Conservation (phyloP, 352 stramenopile species). For the Lagenidium giganteum region DNA sequence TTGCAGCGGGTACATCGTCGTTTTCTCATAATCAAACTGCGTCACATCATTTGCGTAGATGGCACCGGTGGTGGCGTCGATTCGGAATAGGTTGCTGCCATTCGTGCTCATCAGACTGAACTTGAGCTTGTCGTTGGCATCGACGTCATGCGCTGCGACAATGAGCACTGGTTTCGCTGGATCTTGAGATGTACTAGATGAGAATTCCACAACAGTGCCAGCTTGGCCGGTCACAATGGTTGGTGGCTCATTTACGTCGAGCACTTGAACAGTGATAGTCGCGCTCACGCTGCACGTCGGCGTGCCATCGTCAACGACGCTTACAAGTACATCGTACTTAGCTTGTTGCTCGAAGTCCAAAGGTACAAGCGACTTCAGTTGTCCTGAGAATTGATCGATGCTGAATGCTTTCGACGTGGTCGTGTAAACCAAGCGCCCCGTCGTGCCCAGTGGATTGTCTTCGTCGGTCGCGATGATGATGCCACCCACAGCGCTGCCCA, state of each 20-base stretch:
- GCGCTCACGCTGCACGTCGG: constrained; percentile 9
- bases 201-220: constrained; percentile 35
- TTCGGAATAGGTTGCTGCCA: constrained; percentile 28
- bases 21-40: constrained; percentile 37
- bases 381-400: constrained; percentile 14
- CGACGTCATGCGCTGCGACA: constrained; percentile 10
- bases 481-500: constrained; percentile 20
- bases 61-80: constrained; percentile 28
- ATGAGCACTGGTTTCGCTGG: constrained; percentile 15
- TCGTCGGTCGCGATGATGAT: constrained; percentile 15
- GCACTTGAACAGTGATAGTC: constrained; percentile 12
- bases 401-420: constrained; percentile 4
- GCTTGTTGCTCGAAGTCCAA: constrained; percentile 10
- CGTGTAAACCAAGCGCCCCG: constrained; percentile 10
- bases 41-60: constrained; percentile 30
- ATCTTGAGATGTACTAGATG: constrained; percentile 16
- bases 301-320: constrained; percentile 17
- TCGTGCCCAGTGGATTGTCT: constrained; percentile 16
- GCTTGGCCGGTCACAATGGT: constrained; percentile 16
- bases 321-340: constrained; percentile 8
- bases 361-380: constrained; percentile 7
- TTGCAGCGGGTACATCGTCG: constrained; percentile 6
- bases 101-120: constrained; percentile 18
- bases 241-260: constrained; percentile 49
- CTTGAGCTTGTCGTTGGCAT: constrained; percentile 11